These are phyloP conservation scores for Hevea brasiliensis DNA, from an alignment of 345 rosid species.

Conservation along the genomic window DNA sequence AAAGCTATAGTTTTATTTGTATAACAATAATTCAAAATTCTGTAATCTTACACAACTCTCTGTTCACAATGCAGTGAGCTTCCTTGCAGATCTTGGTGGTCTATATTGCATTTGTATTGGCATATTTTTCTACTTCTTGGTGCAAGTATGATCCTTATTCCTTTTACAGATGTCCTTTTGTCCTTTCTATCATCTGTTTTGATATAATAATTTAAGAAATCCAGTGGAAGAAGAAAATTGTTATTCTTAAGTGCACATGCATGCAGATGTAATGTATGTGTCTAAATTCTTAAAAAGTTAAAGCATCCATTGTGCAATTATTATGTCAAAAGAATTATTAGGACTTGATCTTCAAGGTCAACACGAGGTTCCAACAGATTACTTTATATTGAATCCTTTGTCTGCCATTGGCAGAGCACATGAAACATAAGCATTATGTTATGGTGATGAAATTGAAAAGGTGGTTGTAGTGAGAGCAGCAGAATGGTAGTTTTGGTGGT, in stretches of 20 bases:
- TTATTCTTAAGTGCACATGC: too few species aligned
- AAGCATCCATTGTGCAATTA: background rate
- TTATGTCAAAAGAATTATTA: background rate
- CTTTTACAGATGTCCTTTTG: background rate
- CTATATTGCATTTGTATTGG: conserved; percentile 90
- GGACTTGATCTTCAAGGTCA: background rate
- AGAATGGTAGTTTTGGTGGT: background rate
- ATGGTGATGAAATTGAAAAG: conserved; percentile 1
- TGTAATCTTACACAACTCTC: conserved; percentile 9
- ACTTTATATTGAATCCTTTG: background rate
- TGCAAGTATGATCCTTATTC: conserved; percentile 59
- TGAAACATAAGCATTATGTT: background rate
- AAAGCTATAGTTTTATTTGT: background rate
- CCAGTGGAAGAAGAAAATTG: background rate
- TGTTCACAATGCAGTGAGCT: conserved; percentile 68
- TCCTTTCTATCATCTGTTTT: background rate
- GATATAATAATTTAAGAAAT: background rate
- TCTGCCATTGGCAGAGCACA: background rate
- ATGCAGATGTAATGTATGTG: background rate
- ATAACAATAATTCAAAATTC: background rate
- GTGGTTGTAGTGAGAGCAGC: background rate
- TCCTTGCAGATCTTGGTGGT: conserved; percentile 99
- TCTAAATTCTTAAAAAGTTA: background rate
- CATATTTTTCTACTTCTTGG: conserved; percentile 83
- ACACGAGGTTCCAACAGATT: background rate